Conservation (phyloP, 2,329 filamentous ascomycete species). For the Dissoconium aciculare region DNA sequence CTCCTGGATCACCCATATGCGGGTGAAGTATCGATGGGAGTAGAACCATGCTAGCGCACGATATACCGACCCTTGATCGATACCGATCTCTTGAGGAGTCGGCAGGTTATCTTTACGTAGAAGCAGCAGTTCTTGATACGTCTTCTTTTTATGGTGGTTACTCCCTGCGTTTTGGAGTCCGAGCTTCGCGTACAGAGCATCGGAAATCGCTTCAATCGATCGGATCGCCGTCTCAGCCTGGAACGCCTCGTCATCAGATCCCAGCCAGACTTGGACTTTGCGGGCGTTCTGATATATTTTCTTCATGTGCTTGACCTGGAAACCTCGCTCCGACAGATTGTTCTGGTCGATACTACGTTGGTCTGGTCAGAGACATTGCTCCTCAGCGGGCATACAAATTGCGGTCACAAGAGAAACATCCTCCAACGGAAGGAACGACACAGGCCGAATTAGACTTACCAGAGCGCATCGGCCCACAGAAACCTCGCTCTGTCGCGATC, state of each 20-base stretch:
- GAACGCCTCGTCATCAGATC: not conserved
- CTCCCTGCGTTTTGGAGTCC: not conserved
- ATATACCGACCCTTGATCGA: not conserved
- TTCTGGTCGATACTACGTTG: not conserved
- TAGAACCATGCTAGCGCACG: not conserved
- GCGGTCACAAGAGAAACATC: no score
- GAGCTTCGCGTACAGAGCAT: not conserved
- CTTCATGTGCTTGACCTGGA: not conserved
- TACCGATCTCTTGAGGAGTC: not conserved
- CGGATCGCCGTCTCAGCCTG: not conserved
- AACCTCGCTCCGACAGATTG: not conserved
- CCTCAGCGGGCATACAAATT: no score
- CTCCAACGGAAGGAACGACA: no score
- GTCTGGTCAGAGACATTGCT: no score
- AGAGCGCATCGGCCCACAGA: not conserved
- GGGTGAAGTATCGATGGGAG: not conserved
- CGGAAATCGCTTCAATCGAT: not conserved
- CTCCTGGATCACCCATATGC: slow-evolving; percentile 1
- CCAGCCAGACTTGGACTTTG: not conserved
- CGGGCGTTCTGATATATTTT: not conserved
- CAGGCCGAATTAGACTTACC: no score
- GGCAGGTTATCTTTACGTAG: not conserved
- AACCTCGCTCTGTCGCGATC: not conserved
- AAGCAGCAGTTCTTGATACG: not conserved
- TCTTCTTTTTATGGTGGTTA: not conserved